Conservation (phyloP, 345 rosid species). For the Ailanthus altissimus region DNA sequence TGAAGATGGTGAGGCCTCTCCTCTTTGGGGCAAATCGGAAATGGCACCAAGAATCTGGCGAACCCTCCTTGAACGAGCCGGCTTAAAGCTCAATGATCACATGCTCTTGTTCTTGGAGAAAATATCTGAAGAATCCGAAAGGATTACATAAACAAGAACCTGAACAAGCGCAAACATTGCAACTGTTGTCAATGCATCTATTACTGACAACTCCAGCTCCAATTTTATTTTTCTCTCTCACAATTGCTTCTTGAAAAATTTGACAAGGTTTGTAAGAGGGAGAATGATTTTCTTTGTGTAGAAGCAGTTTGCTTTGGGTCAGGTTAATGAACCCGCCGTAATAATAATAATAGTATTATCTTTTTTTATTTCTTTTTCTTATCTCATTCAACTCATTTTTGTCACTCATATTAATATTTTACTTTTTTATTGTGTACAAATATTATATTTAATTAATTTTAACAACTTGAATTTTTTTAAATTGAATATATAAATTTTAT, state of each 20-base stretch:
- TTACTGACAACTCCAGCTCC: slow-evolving; percentile 12
- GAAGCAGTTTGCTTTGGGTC: neutral
- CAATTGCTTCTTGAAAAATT: neutral
- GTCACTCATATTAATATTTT: too few relatives aligned
- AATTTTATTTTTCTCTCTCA: neutral
- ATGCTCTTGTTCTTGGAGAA: slow-evolving; percentile 44
- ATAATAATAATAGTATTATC: too few relatives aligned
- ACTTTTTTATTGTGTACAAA: too few relatives aligned
- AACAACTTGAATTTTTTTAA: too few relatives aligned
- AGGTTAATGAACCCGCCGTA: too few relatives aligned
- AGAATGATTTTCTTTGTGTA: neutral
- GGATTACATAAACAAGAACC: slow-evolving; percentile 51
- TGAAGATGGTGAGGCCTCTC: slow-evolving; percentile 39
- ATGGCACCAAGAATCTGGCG: slow-evolving; percentile 46
- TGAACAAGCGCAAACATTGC: slow-evolving; percentile 48
- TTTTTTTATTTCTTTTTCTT: too few relatives aligned
- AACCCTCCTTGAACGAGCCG: slow-evolving; percentile 50
- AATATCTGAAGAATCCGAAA: slow-evolving; percentile 46
- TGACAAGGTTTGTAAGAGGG: neutral
- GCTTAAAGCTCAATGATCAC: slow-evolving; percentile 45
- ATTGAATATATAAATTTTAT: too few relatives aligned
- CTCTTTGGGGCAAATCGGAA: slow-evolving; percentile 43
- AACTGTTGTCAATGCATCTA: slow-evolving; percentile 38
- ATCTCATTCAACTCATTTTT: too few relatives aligned
- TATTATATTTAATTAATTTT: too few relatives aligned